Evolutionary conservation across 2,329 filamentous ascomycete genomes (phyloP).

Genomic region (Cytospora chrysosperma): DNA sequence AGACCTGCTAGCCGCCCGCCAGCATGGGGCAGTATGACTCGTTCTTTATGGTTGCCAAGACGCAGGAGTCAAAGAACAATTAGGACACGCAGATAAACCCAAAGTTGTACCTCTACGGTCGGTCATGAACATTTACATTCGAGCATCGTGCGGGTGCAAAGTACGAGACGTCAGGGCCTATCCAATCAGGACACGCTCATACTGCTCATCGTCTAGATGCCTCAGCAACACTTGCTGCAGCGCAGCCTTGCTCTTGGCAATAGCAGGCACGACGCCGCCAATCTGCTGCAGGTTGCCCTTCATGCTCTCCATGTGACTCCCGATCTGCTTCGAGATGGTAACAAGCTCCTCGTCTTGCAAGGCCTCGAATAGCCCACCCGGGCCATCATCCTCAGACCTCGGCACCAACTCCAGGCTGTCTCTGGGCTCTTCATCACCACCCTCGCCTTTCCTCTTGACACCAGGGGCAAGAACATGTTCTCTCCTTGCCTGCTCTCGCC

Average conservation of each 20-base stretch:
- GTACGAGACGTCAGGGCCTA: background rate
- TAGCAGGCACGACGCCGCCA: constrained; percentile 49
- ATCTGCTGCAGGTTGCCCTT: constrained; percentile 53
- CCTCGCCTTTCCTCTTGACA: constrained; percentile 21
- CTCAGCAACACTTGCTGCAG: constrained; percentile 48
- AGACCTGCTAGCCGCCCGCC: background rate
- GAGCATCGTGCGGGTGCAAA: background rate
- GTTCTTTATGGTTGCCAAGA: background rate
- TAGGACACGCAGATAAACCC: background rate
- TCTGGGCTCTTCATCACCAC: constrained; percentile 13
- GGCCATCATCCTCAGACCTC: background rate
- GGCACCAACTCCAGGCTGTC: constrained; percentile 26
- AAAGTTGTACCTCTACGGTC: background rate
- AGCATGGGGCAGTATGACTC: background rate
- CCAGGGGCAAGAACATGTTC: constrained; percentile 51
- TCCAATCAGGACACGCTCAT: constrained; percentile 50
- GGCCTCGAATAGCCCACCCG: constrained; percentile 34
- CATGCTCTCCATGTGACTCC: constrained; percentile 57
- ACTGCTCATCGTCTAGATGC: constrained; percentile 44
- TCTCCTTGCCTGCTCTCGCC: constrained; percentile 49
- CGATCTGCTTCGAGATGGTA: constrained; percentile 48
- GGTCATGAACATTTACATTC: constrained; percentile 2
- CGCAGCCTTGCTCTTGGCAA: constrained; percentile 48
- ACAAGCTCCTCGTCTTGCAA: constrained; percentile 44
- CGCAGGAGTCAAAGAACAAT: background rate